Conservation (phyloP, 345 rosid species). For the Boechera retrofracta region DNA sequence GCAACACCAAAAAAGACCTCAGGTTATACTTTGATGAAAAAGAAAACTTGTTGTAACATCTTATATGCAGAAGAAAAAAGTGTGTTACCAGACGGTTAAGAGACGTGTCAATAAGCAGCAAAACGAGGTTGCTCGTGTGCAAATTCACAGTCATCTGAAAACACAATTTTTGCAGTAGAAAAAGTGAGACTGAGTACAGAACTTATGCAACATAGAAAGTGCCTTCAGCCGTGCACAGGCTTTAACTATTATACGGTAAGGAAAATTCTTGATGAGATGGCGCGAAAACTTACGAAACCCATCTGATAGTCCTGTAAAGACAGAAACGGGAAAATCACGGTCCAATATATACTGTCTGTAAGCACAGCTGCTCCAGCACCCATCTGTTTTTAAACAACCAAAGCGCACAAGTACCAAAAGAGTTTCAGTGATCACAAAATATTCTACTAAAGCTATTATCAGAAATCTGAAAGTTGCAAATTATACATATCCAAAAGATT, state of each 20-base stretch:
- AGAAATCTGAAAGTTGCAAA: background rate
- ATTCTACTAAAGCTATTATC: background rate
- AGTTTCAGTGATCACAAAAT: background rate
- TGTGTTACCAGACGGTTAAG: constrained; percentile 64
- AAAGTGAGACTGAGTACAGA: background rate
- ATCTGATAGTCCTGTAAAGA: constrained; percentile 54
- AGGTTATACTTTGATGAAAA: constrained; percentile 13
- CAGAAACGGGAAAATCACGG: constrained; percentile 66
- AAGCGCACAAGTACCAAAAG: constrained; percentile 2
- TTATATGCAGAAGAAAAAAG: background rate
- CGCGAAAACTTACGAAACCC: constrained; percentile 56
- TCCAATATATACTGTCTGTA: constrained; percentile 71
- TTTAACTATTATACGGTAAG: background rate
- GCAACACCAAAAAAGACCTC: constrained; percentile 15
- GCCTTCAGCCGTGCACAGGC: background rate
- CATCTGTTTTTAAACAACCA: constrained; percentile 48
- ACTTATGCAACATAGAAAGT: background rate
- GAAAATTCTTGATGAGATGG: background rate
- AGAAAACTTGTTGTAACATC: background rate
- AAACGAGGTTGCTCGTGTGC: constrained; percentile 62
- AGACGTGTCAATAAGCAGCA: constrained; percentile 63
- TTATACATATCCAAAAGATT: background rate
- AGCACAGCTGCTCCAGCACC: constrained; percentile 70
- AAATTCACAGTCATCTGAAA: constrained; percentile 65
- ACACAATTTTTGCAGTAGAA: constrained; percentile 14